Evolutionary conservation across 345 rosid species (phyloP), one percentile per base, ranked within the genome.

Genomic region (Durio zibethinus): DNA sequence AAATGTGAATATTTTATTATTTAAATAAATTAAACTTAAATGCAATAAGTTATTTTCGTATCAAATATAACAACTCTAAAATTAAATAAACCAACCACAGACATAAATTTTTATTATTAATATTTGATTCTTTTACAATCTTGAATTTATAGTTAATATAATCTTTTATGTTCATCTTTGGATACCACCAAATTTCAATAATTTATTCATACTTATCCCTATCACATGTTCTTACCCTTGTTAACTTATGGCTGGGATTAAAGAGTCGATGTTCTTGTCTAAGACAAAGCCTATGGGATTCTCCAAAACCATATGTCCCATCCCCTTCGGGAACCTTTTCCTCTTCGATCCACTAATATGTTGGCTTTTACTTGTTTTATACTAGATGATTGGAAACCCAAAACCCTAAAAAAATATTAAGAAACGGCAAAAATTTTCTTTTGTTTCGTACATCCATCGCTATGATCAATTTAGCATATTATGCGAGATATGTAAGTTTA

Each of bases 211-310:
- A 48, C 59, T 48, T 50, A 16, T 31, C 16, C 1, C 50, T 21
- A 20, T 33, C 31, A 65, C 70, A 20, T 52, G 4, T 18, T 50
- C 14, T 20, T 31, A 18, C 54, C n/a, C 31, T 62, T 16, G 16
- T 2, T 72, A 33, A 52, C 5, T 72, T 33, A 33, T 71, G 75
- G 75, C 27, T 52, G 18, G 75, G 60, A 71, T 71, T 35, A 15
- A 31, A 31, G 36, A 16, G 73, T 69, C 73, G 56, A 21, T 33
- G 6, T 31, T 16, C 40, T 6, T 62, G 40, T 62, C 38, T 4
- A 27, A 8, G 21, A 31, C 66, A 61, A 15, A 15, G 2, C 40
- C 40, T 31, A 61, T 31, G 66, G 40, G 2, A 14, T 31, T 61
- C 40, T 61, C 16, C n/a, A 0, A 61, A 61, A 1, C 38, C 25